A percentile compares a stretch with the other conserved stretches of the same genome.
phyloP scores from a whole-genome alignment of 495 filamentous ascomycete species.

The Neurospora pannonica region DNA sequence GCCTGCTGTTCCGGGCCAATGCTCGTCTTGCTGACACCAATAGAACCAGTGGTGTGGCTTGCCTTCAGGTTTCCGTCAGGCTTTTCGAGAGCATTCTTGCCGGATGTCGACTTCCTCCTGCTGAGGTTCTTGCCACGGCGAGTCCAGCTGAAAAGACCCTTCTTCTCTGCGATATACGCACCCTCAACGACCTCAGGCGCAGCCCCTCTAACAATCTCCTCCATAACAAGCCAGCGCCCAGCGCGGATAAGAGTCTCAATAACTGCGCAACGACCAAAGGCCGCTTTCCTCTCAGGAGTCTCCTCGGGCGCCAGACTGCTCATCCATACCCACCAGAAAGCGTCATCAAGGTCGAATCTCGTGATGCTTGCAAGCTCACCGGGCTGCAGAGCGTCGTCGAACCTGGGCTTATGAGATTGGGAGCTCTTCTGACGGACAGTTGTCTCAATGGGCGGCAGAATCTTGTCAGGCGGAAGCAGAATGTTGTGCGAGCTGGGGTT shows the following conservation, averaged over 20 bases:
- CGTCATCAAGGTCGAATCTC: conserved; percentile 79
- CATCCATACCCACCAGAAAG: conserved; percentile 99
- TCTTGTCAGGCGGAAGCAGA: conserved; percentile 82
- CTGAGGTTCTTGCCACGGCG: conserved; percentile 55
- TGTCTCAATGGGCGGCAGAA: conserved; percentile 74
- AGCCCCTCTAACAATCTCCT: conserved; percentile 93
- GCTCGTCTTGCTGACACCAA: conserved; percentile 71
- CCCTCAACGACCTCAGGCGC: conserved; percentile 75
- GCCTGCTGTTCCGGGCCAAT: conserved; percentile 89
- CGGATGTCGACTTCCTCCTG: conserved; percentile 55
- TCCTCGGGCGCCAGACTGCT: conserved; percentile 90
- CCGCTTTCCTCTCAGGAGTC: conserved; percentile 66
- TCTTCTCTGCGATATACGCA: conserved; percentile 90
- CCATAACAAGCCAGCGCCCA: conserved; percentile 84
- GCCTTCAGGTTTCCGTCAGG: conserved; percentile 18
- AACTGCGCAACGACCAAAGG: conserved; percentile 88
- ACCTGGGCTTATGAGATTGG: conserved; percentile 67
- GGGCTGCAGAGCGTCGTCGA: conserved; percentile 65
- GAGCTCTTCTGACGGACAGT: conserved; percentile 68
- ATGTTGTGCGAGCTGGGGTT: conserved; percentile 44
- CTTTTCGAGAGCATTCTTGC: conserved; percentile 34
- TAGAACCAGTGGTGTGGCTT: conserved; percentile 19
- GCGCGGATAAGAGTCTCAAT: conserved; percentile 76
- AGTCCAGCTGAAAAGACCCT: conserved; percentile 77
- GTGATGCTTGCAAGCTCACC: conserved; percentile 90